Conservation (phyloP, 192 early-diverging fungal genomes). For the Funneliformis mosseae region DNA sequence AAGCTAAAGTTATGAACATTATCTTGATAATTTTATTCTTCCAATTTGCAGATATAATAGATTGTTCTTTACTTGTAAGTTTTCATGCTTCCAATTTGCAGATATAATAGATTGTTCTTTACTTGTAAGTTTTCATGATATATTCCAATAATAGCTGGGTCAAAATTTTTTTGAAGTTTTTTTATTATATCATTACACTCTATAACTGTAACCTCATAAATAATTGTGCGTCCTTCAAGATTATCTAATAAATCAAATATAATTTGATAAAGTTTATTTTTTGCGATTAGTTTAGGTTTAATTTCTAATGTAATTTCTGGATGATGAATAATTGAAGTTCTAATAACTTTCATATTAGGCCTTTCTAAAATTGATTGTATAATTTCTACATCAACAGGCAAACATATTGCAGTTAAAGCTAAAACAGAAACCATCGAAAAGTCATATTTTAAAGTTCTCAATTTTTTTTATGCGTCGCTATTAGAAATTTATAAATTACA, state of each 20-base stretch:
- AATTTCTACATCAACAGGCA: neutral
- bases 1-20: neutral
- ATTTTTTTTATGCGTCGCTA: neutral
- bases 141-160: neutral
- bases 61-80: too few relatives aligned
- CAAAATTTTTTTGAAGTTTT: slow-evolving; percentile 1
- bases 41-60: slow-evolving; percentile 5
- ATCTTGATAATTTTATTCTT: slow-evolving; percentile 2
- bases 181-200: neutral
- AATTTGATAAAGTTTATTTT: slow-evolving; percentile 5
- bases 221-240: neutral
- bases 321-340: neutral
- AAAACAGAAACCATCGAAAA: neutral
- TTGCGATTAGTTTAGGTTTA: neutral
- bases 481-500: too few relatives aligned
- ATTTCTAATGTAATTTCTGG: neutral
- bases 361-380: neutral
- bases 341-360: neutral
- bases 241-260: neutral
- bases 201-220: neutral
- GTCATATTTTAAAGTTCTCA: neutral
- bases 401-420: neutral
- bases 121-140: too few relatives aligned
- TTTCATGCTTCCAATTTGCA: too few relatives aligned
- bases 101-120: too few relatives aligned